phyloP scores from a whole-genome alignment of 495 filamentous ascomycete genomes.

The Thermothielavioides terrestris region DNA sequence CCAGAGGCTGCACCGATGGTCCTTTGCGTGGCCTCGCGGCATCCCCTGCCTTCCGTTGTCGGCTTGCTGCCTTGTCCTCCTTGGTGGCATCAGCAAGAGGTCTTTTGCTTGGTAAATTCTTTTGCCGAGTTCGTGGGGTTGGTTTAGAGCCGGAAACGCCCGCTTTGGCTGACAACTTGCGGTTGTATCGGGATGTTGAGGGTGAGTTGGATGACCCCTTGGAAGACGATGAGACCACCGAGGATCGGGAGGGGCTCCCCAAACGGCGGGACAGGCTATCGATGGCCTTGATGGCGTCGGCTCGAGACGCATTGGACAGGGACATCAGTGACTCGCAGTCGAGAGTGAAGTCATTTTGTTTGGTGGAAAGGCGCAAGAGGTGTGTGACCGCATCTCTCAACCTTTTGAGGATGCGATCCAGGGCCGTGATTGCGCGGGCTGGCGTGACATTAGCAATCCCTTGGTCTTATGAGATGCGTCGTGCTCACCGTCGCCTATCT shows the following conservation, averaged over 20 bases:
- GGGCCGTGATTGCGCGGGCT: slow-evolving; percentile 23
- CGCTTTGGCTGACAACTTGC: background rate
- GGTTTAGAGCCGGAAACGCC: background rate
- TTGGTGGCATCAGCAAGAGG: background rate
- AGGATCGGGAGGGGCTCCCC: slow-evolving; percentile 14
- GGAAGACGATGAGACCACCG: slow-evolving; percentile 11
- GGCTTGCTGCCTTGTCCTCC: background rate
- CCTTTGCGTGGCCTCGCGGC: background rate
- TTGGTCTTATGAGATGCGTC: background rate
- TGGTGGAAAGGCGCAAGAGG: slow-evolving; percentile 19
- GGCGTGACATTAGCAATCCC: slow-evolving; percentile 1
- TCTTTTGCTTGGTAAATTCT: slow-evolving; percentile 3
- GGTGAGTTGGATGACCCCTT: slow-evolving; percentile 2
- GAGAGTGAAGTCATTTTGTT: slow-evolving; percentile 15
- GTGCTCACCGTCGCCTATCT: slow-evolving; percentile 27
- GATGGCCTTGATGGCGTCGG: slow-evolving; percentile 28
- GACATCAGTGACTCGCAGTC: slow-evolving; percentile 31
- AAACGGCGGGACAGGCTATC: slow-evolving; percentile 27
- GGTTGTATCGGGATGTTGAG: slow-evolving; percentile 10
- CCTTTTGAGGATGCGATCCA: slow-evolving; percentile 23
- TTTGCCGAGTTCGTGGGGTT: background rate
- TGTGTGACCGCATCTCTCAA: slow-evolving; percentile 21
- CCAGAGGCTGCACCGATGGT: background rate
- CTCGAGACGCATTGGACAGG: slow-evolving; percentile 27
- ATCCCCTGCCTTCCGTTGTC: background rate